Conservation (phyloP, 306 rosid genomes). For the Prunus padus region DNA sequence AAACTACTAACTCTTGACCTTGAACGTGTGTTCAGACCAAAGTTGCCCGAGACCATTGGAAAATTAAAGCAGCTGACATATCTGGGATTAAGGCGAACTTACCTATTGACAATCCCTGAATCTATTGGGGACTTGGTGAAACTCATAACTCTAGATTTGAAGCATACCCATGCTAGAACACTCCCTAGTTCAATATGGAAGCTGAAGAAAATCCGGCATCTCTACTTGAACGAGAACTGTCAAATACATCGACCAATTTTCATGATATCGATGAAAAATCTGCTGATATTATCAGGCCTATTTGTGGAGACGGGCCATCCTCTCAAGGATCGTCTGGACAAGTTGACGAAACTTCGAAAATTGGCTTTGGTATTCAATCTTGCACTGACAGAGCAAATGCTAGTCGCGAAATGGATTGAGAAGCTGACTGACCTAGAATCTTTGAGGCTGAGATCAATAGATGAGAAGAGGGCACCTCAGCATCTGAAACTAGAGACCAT, state of each 20-base stretch:
- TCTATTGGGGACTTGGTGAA: slow-evolving; percentile 11
- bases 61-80: slow-evolving; percentile 10
- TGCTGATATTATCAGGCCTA: slow-evolving; percentile 17
- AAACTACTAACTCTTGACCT: slow-evolving; percentile 26
- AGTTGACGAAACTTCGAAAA: slow-evolving; percentile 22
- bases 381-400: not conserved
- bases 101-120: slow-evolving; percentile 8
- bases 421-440: slow-evolving; percentile 2
- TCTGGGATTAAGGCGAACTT: slow-evolving; percentile 29
- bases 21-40: slow-evolving; percentile 23
- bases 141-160: slow-evolving; percentile 24
- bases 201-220: slow-evolving; percentile 19
- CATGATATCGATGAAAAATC: slow-evolving; percentile 1
- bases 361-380: slow-evolving; percentile 16
- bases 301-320: slow-evolving; percentile 3
- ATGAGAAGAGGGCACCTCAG: not conserved
- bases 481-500: not conserved
- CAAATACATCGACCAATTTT: not conserved
- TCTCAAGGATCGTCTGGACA: not conserved
- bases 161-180: not conserved
- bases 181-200: slow-evolving; percentile 17
- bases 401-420: not conserved
- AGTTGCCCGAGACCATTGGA: slow-evolving; percentile 3
- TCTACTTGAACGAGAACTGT: slow-evolving; percentile 8
- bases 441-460: slow-evolving; percentile 20